Percentiles rank a stretch among this genome's conserved stretches.
Conservation (phyloP, 192 early-diverging fungal genomes). For the Jimgerdemannia flammicorona region DNA sequence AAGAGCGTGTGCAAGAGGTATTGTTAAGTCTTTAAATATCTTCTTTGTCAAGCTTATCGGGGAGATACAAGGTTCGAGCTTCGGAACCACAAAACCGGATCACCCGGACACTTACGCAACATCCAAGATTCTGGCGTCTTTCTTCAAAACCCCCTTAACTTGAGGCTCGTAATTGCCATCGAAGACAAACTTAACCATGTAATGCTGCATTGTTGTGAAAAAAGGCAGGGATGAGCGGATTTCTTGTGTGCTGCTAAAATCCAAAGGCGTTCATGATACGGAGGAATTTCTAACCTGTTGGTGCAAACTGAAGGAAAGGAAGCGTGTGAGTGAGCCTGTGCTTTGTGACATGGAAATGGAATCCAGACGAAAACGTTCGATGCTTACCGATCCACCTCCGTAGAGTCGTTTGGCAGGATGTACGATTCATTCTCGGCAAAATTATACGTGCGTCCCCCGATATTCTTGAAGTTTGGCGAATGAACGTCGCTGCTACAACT, state of each 20-base stretch:
- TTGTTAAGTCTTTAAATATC: background rate
- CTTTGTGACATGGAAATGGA: too few relatives aligned
- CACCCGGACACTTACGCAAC: background rate
- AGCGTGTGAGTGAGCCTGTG: too few relatives aligned
- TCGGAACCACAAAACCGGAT: background rate
- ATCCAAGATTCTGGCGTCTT: conserved; percentile 19
- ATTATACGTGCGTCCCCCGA: background rate
- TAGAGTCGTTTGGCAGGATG: background rate
- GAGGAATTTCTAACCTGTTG: too few relatives aligned
- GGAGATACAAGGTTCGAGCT: background rate
- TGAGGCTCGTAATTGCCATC: conserved; percentile 16
- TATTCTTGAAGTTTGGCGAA: background rate
- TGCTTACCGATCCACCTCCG: background rate
- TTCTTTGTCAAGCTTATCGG: background rate
- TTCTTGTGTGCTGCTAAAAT: too few relatives aligned
- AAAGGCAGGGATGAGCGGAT: too few relatives aligned
- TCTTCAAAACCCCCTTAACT: background rate
- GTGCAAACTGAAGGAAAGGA: too few relatives aligned
- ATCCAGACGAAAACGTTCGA: too few relatives aligned
- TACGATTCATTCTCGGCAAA: background rate
- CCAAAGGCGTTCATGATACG: too few relatives aligned
- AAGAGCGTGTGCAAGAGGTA: background rate
- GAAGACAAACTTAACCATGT: conserved; percentile 44
- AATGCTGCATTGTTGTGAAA: conserved; percentile 26
- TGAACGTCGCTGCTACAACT: background rate